Conservation (phyloP, 2,329 filamentous ascomycete species). For the Neoascochyta sp. region DNA sequence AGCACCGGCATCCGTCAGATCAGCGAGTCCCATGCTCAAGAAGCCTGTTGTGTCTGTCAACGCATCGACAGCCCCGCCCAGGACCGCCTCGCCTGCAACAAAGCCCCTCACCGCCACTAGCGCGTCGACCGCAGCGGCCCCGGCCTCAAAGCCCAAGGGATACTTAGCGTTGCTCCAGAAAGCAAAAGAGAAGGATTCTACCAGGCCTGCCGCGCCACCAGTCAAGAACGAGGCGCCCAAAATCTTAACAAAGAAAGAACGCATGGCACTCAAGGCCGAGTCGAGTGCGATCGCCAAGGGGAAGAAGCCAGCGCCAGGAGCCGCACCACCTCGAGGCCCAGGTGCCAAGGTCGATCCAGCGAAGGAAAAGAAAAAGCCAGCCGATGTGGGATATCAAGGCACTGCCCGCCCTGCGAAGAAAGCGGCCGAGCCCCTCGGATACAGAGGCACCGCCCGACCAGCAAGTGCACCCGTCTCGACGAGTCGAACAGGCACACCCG, state of each 20-base stretch:
- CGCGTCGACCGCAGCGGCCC: slow-evolving; percentile 20
- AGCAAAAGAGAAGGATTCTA: slow-evolving; percentile 58
- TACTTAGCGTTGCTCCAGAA: slow-evolving; percentile 72
- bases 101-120: slow-evolving; percentile 19
- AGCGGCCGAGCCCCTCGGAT: slow-evolving; percentile 31
- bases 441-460: slow-evolving; percentile 39
- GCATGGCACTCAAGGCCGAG: slow-evolving; percentile 44
- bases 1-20: slow-evolving; percentile 22
- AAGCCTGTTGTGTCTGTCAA: slow-evolving; percentile 19
- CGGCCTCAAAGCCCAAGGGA: slow-evolving; percentile 62
- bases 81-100: slow-evolving; percentile 17
- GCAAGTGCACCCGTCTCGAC: slow-evolving; percentile 18
- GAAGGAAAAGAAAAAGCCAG: slow-evolving; percentile 38
- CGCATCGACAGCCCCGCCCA: slow-evolving; percentile 14
- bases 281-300: slow-evolving; percentile 38
- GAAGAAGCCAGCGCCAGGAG: slow-evolving; percentile 26
- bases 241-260: slow-evolving; percentile 58
- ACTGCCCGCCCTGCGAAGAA: slow-evolving; percentile 45
- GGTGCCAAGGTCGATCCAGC: slow-evolving; percentile 23
- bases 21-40: slow-evolving; percentile 20
- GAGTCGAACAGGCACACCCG: slow-evolving; percentile 23
- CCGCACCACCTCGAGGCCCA: slow-evolving; percentile 7
- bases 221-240: slow-evolving; percentile 74
- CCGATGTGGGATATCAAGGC: slow-evolving; percentile 45
- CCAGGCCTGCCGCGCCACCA: slow-evolving; percentile 54